Evolutionary conservation across 495 filamentous ascomycete genomes (phyloP).

Genomic region (Viridothelium virens): DNA sequence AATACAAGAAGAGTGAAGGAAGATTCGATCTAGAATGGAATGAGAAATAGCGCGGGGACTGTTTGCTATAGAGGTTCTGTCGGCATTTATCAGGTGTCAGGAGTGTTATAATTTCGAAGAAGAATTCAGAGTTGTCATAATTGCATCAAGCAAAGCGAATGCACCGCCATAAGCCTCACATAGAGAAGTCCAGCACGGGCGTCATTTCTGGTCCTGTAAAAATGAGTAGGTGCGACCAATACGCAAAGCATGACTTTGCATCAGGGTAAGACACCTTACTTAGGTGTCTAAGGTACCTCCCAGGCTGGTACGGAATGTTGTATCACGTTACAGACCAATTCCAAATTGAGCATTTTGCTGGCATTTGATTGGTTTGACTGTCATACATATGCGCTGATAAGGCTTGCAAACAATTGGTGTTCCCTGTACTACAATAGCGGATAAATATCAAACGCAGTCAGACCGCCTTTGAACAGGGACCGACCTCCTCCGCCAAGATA

Average conservation of each 20-base stretch:
- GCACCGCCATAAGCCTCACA: neutral
- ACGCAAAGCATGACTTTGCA: no score
- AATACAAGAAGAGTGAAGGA: constrained; percentile 66
- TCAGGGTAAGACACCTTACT: no score
- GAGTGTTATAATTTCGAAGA: neutral
- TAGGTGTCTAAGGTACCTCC: no score
- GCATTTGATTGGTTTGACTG: neutral
- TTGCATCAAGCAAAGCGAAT: neutral
- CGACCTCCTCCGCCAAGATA: neutral
- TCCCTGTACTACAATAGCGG: neutral
- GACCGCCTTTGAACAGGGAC: neutral
- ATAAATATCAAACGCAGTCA: neutral
- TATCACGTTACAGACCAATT: neutral
- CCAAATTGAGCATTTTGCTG: neutral
- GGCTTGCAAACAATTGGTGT: neutral
- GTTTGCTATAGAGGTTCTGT: neutral
- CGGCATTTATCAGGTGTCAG: neutral
- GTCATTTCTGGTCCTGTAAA: neutral
- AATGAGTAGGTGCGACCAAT: neutral
- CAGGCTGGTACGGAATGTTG: neutral
- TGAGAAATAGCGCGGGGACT: constrained; percentile 37
- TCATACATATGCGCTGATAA: neutral
- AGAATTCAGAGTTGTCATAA: neutral
- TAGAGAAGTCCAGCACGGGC: neutral
- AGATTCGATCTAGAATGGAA: constrained; percentile 78